Base-by-base conservation (phyloP, 768 basidiomycete species). In the Pulveroboletus ravenelii region DNA sequence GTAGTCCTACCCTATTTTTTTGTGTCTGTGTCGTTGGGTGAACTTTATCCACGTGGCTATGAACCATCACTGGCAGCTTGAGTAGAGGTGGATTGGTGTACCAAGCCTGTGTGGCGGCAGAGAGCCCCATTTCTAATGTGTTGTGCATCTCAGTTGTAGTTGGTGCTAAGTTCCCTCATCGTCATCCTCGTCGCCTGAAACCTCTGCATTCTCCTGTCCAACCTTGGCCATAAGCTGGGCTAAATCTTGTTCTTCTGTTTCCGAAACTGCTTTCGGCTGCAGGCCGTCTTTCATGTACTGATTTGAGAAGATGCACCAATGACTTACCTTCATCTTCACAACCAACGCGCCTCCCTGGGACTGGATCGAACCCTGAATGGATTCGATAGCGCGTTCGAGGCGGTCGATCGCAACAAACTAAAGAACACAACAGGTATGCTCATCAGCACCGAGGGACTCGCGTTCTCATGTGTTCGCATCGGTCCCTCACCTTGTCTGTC, bases 181-280 rank as follows among this genome's bases (percentile, higher is more conserved):
- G 1, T 89, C 93, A 41, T 87, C 85, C 58, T 95, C 93, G 67
- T 97, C 93, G 47, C 94, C 95, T 13, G 91, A 93, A 1, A 97
- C 91, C 64, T 99, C 94, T 5, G 85, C 90, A 66, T 99, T 99
- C 72, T 96, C 95, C 65, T 83, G 79, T 51, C 87, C 87, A 17
- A 87, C 93, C 69, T 92, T 89, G 35, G 88, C 91, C 95, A 99
- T 97, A 61, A 96, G 87, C 57, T 93, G 89, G 1, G 93, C 94
- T 55, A 99, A 81, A 66, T 97, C 96, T 58, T 93, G 89, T 69
- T 99, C 96, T 72, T 99, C 96, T 5, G 89, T 90, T 69, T 97
- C 96, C 23, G 91, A 93, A 34, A 99, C 88, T 2, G 95, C 93
- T 77, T 98, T 98, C 53, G 96, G 96, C 93, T 96, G 58, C 29